Evolutionary conservation across 352 stramenopile species (phyloP), one percentile per base, ranked within the genome.

Genomic region (Globisporangium parvum): DNA sequence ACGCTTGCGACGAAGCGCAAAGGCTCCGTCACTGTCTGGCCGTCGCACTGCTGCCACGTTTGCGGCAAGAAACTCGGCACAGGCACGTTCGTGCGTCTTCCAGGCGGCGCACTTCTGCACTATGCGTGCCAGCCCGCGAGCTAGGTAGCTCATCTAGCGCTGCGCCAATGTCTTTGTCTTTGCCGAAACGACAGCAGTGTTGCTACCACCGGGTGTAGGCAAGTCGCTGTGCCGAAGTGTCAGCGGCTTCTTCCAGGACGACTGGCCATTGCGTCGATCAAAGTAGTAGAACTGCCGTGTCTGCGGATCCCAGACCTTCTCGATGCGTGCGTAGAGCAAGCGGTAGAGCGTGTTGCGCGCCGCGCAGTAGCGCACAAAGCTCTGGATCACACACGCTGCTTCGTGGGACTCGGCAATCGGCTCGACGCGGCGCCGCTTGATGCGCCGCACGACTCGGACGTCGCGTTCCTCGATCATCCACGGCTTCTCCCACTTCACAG

Each of bases 211-310:
- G 5, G 39, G 12, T 45, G 41, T 47, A 8, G 50, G 57, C 45
- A 63, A 37, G 53, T 91, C 73, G 49, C 74, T 67, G 45, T 69
- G 60, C 49, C 71, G 70, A 18, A 91, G 65, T 35, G 74, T 66
- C 37, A 82, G 52, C 2, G 82, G 80, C 52, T 87, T 90, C 48
- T 75, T 87, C 80, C 78, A 93, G 28, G 73, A 77, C n/a, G 80
- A 93, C 66, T 85, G 71, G 17, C 72, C 72, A 33, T 70, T 91
- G 54, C 74, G 66, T 60, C 76, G 80, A 72, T 93, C 80, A 64
- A 88, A 93, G 70, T 92, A 92, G 67, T 90, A 92, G 51, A 77
- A 91, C 42, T 82, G 75, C 53, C 75, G 70, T 49, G 65, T 77
- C 24, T 86, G 66, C 4, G 73, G 64, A 51, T 91, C 83, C 56